A percentile compares a stretch with the other conserved stretches of the same genome.
Conservation (phyloP, 1,284 basidiomycete species). For the Heterobasidion parviporum region DNA sequence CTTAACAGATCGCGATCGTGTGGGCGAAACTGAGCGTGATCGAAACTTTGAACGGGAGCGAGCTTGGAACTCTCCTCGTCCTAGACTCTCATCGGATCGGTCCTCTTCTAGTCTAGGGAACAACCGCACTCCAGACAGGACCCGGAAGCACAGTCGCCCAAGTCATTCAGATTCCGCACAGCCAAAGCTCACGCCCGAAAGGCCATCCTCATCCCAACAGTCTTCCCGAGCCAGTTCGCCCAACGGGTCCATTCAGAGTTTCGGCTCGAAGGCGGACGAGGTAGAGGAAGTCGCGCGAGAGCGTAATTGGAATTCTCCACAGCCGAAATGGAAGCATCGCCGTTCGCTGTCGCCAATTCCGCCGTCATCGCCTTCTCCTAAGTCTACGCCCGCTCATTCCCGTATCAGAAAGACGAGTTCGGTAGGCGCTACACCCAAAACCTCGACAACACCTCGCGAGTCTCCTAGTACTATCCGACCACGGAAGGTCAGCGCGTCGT, state of each 20-base stretch:
- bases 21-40: conserved; percentile 33
- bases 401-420: background rate
- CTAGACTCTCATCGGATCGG: conserved; percentile 10
- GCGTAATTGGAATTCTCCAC: conserved; percentile 54
- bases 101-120: conserved; percentile 9
- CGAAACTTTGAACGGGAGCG: conserved; percentile 37
- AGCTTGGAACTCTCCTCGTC: conserved; percentile 38
- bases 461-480: conserved; percentile 29
- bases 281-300: conserved; percentile 27
- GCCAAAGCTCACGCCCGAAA: conserved; percentile 9
- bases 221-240: conserved; percentile 33
- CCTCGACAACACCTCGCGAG: background rate
- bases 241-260: conserved; percentile 19
- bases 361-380: background rate
- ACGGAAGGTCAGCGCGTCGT: conserved; percentile 44
- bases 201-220: conserved; percentile 19
- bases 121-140: conserved; percentile 16
- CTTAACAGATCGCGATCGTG: conserved; percentile 33
- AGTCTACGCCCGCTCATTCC: background rate
- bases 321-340: conserved; percentile 35
- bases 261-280: conserved; percentile 2
- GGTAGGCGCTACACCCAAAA: background rate
- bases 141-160: conserved; percentile 15
- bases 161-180: no score
- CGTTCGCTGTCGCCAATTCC: conserved; percentile 2